phyloP scores from a whole-genome alignment of 2,329 filamentous ascomycete genomes.

The Botrytis squamosa region DNA sequence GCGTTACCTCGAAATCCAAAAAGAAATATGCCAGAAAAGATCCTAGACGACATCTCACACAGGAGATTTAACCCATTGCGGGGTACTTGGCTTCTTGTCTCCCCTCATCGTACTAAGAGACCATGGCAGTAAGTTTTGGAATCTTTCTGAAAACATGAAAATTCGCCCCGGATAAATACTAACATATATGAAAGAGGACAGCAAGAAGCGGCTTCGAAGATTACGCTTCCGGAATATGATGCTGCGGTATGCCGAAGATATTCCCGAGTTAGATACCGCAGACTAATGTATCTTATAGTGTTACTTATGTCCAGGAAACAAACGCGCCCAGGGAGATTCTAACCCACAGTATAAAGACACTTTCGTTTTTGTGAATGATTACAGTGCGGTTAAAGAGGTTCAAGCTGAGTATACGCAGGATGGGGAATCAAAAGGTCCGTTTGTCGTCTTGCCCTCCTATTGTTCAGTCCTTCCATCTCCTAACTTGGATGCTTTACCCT shows the following conservation, averaged over 20 bases:
- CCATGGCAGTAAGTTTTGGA: constrained; percentile 84
- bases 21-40: constrained; percentile 63
- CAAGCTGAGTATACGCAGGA: constrained; percentile 71
- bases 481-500: background rate
- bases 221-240: constrained; percentile 76
- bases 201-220: constrained; percentile 69
- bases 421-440: constrained; percentile 31
- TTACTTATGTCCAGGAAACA: constrained; percentile 91
- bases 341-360: constrained; percentile 87
- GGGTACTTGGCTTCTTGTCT: constrained; percentile 90
- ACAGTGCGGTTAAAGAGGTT: constrained; percentile 91
- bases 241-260: constrained; percentile 50
- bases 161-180: constrained; percentile 4
- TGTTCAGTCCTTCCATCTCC: constrained; percentile 13
- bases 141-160: background rate
- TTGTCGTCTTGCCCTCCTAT: constrained; percentile 5
- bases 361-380: constrained; percentile 96
- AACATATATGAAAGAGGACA: constrained; percentile 59
- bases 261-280: constrained; percentile 1
- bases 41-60: constrained; percentile 95
- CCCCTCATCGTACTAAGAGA: constrained; percentile 91
- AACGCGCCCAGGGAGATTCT: constrained; percentile 77
- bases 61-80: constrained; percentile 89
- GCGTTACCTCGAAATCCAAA: background rate
- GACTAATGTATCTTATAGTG: constrained; percentile 55